Evolutionary conservation across 1,284 basidiomycete species (phyloP), one percentile per base, ranked within the genome.

Genomic region (Ceratobasidium theobromae): DNA sequence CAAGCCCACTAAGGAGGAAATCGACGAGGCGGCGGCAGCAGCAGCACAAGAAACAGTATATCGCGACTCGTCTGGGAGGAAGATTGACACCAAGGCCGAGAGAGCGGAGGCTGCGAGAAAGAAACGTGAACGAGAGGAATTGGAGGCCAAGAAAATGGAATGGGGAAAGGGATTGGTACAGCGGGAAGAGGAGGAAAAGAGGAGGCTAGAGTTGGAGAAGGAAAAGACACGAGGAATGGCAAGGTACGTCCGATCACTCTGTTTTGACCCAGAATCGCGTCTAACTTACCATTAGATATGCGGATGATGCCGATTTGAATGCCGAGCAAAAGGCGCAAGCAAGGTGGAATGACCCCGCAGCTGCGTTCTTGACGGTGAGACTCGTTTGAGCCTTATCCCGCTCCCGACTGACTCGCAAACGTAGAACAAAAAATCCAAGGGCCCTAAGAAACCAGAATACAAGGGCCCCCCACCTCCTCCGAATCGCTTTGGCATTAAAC

Each of bases 161-260:
- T 99, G 97, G 97, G 92, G 91, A 0, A 98, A 95, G 76, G 97
- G 97, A 25, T 74, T 97, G 33, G 88, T 92, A 25, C 95, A 99
- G 78, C 81, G 88, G 64, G 87, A 91, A 32, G 88, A 93, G 67
- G 79, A 80, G 48, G 89, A 92, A 75, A 84, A 83, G 73, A 78
- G 79, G 73, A 83, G 76, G 71, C 73, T 77, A 66, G 85, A 93
- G 71, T 74, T 90, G 72, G 86, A 88, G 76, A 85, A 84, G 71
- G 86, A 89, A 76, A 82, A 79, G 54, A 79, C 76, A 23, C 81
- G 79, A 69, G 83, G 85, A 27, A 89, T 97, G 70, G 89, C 92
- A 4, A 80, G 95, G 78, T 80, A 70, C 71, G 77, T 72, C 53
- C 16, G 40, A 18, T 5, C 16, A 6, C 16, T 18, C 40, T 30